Evolutionary conservation across 192 early-diverging fungal species (phyloP).

Genomic region (Coemansia sp.): DNA sequence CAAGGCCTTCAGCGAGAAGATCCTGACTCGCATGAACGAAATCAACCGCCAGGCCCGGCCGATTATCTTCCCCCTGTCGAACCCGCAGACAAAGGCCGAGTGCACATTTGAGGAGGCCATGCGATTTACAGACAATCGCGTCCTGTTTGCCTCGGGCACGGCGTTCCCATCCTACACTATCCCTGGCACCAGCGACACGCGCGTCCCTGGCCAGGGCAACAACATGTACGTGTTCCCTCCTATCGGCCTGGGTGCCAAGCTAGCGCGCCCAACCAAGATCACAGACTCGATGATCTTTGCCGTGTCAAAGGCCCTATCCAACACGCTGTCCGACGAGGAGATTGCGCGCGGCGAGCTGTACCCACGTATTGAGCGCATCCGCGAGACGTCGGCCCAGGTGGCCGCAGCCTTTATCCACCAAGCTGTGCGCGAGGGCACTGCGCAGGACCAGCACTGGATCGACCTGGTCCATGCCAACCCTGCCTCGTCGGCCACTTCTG

Average conservation of each 20-base stretch:
- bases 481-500: slow-evolving; percentile 24
- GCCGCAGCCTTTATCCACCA: slow-evolving; percentile 76
- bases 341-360: slow-evolving; percentile 70
- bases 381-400: slow-evolving; percentile 77
- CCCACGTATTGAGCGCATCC: slow-evolving; percentile 81
- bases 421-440: slow-evolving; percentile 64
- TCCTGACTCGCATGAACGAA: slow-evolving; percentile 72
- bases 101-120: slow-evolving; percentile 94
- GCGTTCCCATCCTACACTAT: slow-evolving; percentile 81
- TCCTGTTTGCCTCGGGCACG: slow-evolving; percentile 94
- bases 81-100: slow-evolving; percentile 87
- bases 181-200: slow-evolving; percentile 47
- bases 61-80: slow-evolving; percentile 89
- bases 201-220: slow-evolving; percentile 83
- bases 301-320: slow-evolving; percentile 74
- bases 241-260: slow-evolving; percentile 81
- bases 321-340: slow-evolving; percentile 72
- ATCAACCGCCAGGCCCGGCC: slow-evolving; percentile 64
- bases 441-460: slow-evolving; percentile 52
- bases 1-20: slow-evolving; percentile 71
- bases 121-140: slow-evolving; percentile 75
- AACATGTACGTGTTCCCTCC: slow-evolving; percentile 98
- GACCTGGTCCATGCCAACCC: slow-evolving; percentile 50
- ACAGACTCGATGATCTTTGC: slow-evolving; percentile 82
- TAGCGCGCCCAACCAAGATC: slow-evolving; percentile 67